phyloP scores from a whole-genome alignment of 495 filamentous ascomycete species.

The Daldinia vernicosa region DNA sequence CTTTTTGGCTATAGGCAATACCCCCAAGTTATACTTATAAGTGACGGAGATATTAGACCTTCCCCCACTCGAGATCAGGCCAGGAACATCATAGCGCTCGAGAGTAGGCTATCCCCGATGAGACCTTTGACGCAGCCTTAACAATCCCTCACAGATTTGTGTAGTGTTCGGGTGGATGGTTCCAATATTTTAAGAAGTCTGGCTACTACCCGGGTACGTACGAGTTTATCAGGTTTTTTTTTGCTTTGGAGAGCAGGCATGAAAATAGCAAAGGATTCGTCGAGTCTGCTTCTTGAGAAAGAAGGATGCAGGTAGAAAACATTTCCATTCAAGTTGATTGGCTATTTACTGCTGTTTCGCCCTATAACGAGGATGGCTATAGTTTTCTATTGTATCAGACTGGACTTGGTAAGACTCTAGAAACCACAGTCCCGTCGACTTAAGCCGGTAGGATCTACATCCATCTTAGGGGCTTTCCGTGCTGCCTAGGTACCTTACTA shows the following conservation, averaged over 20 bases:
- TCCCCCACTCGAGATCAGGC: background rate
- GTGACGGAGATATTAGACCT: background rate
- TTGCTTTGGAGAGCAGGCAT: conserved; percentile 4
- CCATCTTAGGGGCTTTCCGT: no score
- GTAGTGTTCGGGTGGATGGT: conserved; percentile 22
- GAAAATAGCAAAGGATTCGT: conserved; percentile 31
- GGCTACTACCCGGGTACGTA: conserved; percentile 8
- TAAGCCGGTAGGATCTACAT: background rate
- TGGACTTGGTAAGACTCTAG: background rate
- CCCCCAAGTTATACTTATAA: background rate
- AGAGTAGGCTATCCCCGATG: conserved; percentile 15
- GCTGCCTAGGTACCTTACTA: no score
- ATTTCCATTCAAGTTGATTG: conserved; percentile 9
- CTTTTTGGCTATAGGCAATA: background rate
- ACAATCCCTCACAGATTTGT: conserved; percentile 12
- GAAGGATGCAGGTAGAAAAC: conserved; percentile 30
- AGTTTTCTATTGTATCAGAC: background rate
- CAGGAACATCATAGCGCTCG: conserved; percentile 6
- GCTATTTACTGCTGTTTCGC: conserved; percentile 14
- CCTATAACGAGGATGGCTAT: conserved; percentile 12
- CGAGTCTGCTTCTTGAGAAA: conserved; percentile 24
- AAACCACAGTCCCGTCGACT: conserved; percentile 4
- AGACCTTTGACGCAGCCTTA: conserved; percentile 19
- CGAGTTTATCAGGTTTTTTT: conserved; percentile 15
- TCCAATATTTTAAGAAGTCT: conserved; percentile 21